Evolutionary conservation across 352 stramenopile genomes (phyloP), one percentile per base, ranked within the genome.

Genomic region (Phytophthora europaea): DNA sequence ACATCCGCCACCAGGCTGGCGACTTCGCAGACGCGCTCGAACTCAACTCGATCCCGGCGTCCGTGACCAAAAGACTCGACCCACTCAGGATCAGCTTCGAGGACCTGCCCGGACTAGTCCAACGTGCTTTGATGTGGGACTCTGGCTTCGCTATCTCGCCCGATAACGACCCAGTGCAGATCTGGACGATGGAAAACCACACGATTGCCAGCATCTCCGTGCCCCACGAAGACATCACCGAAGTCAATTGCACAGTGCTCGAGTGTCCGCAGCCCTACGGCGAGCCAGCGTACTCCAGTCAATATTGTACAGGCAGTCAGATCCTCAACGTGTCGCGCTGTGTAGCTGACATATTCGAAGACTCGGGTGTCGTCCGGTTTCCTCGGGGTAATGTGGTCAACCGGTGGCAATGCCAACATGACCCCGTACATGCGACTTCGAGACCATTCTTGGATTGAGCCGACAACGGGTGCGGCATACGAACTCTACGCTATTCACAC

Each of bases 61-160:
- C 45, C 3, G 60, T 80, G 48, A 22, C 23, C 7, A n/a, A 62
- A 38, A 55, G 61, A 54, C 65, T 75, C 31, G 47, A 73, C 22
- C 7, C 45, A 8, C 34, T 80, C 7, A 34, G 60, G 6, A 53
- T 74, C 36, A 43, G 15, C 15, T 81, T 76, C 43, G 20, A 31
- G 6, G 34, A 68, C 8, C 64, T 83, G n/a, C 73, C 73, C 4
- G 75, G 68, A n/a, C 55, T 81, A 1, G 61, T 80, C 3, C 78
- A 85, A 26, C 72, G 72, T 12, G 75, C 72, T 0, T n/a, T 85
- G 22, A 64, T 85, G 3, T 85, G 78, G 78, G 78, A 85, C 60
- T 63, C 72, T 5, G 78, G 75, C 20, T 81, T 80, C 28, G 74
- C 55, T 4, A 23, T 75, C 50, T 75, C 74, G 43, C 65, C 65